phyloP scores from a whole-genome alignment of 2,329 filamentous ascomycete species.

The Trichoderma aggressivum region DNA sequence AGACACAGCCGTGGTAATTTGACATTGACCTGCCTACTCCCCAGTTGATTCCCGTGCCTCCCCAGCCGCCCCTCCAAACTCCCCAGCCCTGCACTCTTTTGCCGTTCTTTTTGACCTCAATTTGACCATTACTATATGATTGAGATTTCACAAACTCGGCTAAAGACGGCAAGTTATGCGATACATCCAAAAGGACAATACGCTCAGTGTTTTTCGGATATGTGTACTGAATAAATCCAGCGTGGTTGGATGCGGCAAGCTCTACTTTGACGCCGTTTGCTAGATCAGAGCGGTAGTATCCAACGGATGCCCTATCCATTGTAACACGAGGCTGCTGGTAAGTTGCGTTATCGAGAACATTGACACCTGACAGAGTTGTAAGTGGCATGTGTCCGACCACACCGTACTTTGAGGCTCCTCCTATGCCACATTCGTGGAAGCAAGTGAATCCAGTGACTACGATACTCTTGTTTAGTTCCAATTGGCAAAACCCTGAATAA shows the following conservation, averaged over 20 bases:
- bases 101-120: conserved; percentile 37
- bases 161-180: conserved; percentile 45
- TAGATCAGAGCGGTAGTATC: conserved; percentile 51
- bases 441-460: conserved; percentile 46
- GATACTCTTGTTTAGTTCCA: background rate
- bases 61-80: conserved; percentile 33
- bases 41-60: conserved; percentile 13
- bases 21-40: conserved; percentile 7
- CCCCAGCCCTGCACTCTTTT: conserved; percentile 45
- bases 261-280: conserved; percentile 48
- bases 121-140: conserved; percentile 40
- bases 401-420: conserved; percentile 58
- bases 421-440: conserved; percentile 56
- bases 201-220: conserved; percentile 42
- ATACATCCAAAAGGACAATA: conserved; percentile 45
- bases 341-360: conserved; percentile 46
- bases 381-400: conserved; percentile 50
- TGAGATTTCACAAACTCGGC: conserved; percentile 36
- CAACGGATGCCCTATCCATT: conserved; percentile 46
- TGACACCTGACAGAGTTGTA: conserved; percentile 38
- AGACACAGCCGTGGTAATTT: background rate
- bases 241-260: conserved; percentile 47
- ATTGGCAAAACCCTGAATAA: too few relatives aligned
- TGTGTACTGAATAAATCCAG: conserved; percentile 50
- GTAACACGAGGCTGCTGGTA: conserved; percentile 43